Base-by-base conservation (phyloP, 2,329 filamentous ascomycete genomes). In the Atkinsonella hypoxylon region DNA sequence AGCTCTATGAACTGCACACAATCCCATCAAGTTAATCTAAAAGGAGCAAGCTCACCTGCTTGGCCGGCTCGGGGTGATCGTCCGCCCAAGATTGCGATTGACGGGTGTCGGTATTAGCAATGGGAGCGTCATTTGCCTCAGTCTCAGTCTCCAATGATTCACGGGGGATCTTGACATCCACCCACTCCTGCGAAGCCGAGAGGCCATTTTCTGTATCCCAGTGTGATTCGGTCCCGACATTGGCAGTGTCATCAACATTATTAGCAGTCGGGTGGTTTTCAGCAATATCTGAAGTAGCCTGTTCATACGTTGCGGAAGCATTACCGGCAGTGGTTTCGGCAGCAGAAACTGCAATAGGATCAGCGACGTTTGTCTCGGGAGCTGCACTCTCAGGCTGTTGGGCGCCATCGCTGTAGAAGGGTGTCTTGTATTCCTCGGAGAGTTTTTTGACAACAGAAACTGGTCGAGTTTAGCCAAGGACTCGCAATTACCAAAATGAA, bases 71-170 rank as follows among this genome's bases (percentile, higher is more conserved):
- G 17, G 84, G 79, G 58, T 86, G 79, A 54, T 93, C 87, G 60
- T 95, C 89, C 26, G 87, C 87, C 87, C 87, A 94, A 60, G 83
- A 89, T 62, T 85, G 81, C 31, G 74, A 73, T 60, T 76, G 75
- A 11, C n/a, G 39, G 32, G 13, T 12, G 50, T 69, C 63, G 39
- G 70, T 66, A 15, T 36, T 36, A 9, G 71, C 70, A 7, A 79
- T 81, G 45, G 81, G 78, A n/a, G 78, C 81, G 26, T 80, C 79
- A 45, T 75, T 69, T 41, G 80, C 64, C 38, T 79, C 81, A 38
- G 76, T 80, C 54, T 93, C 87, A 5, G 85, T 83, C 73, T 94
- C 89, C 48, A 79, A 70, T 45, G 83, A 77, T 61, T 90, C 80
- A 51, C 84, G 81, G 48, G 87, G 81, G 43, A 87, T 74, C 64